Base-by-base conservation (phyloP, 2,329 filamentous ascomycete species). In the Aureobasidium sp. region DNA sequence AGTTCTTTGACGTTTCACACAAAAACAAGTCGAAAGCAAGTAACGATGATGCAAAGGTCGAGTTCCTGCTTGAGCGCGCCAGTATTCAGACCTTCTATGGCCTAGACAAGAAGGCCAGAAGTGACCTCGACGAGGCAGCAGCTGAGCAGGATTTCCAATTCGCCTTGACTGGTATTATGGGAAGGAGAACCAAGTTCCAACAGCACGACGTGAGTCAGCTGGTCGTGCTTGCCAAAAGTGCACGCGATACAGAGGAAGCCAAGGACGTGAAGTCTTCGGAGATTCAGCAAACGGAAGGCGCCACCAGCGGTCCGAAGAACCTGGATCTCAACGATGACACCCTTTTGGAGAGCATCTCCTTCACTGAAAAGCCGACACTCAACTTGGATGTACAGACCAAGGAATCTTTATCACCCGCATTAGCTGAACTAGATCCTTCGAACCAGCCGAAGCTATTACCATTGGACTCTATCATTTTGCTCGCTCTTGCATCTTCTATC, bases 311-410 rank as follows among this genome's bases (percentile, higher is more conserved):
- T 34, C 68, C 69, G 8, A 66, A 87, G 67, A 86, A 87, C 3
- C 73, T 97, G 14, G 82, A 88, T 39, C 77, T 97, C 3, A 95
- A 97, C 70, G 90, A 99, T 68, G 94, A 99, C 71, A 97, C 94
- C 0, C 80, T 99, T 0, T 80, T 97, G 2, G 94, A 99, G 72
- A 84, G 85, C 3, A 93, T 99, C 42, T 82, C 88, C 0, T 99
- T 97, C 69, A 82, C 84, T 0, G 82, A 85, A 60, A 77, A 80
- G 5, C 71, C 78, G 1, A 62, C 63, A 36, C 61, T 68, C 16
- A 59, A 65, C 30, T 76, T 72, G 7, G 71, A 74, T 4, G 69
- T 78, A 34, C 71, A 78, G 30, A 75, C 79, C 6, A 74, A 79
- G 39, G 76, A 77, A 6, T 68, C 74, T 5, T 74, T 97, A 0